Conservation (phyloP, 768 basidiomycete genomes). For the Leccinum subtestaceum region DNA sequence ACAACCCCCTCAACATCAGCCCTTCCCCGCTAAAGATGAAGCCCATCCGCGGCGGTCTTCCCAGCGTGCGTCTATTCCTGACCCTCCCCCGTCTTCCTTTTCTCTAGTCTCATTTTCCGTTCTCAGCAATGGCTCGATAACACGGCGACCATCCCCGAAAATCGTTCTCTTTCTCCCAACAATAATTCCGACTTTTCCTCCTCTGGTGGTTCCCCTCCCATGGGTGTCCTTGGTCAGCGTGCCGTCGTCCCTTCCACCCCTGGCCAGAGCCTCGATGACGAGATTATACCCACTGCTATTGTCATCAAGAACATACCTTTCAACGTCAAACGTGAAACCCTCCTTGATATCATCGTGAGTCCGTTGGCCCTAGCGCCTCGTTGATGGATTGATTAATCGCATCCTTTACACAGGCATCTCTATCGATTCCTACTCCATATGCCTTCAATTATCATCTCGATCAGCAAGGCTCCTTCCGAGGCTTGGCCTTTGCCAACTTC, state of each 20-base stretch:
- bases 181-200: constrained; percentile 90
- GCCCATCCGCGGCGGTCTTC: constrained; percentile 63
- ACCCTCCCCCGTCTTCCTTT: constrained; percentile 18
- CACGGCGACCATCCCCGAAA: constrained; percentile 48
- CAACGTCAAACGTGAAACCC: constrained; percentile 94
- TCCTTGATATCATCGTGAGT: constrained; percentile 94
- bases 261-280: constrained; percentile 65
- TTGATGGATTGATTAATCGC: constrained; percentile 9
- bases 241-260: constrained; percentile 50
- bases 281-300: constrained; percentile 97
- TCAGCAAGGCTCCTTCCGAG: constrained; percentile 93
- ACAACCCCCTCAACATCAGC: constrained; percentile 51
- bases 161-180: constrained; percentile 78
- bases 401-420: constrained; percentile 65
- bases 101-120: constrained; percentile 23
- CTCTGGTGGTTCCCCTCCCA: constrained; percentile 77
- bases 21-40: constrained; percentile 78
- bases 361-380: constrained; percentile 6
- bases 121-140: constrained; percentile 85
- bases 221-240: constrained; percentile 41
- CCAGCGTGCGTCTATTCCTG: constrained; percentile 53
- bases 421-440: constrained; percentile 94
- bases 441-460: constrained; percentile 99
- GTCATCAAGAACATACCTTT: constrained; percentile 99
- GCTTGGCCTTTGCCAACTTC: constrained; percentile 98